Base-by-base conservation (phyloP, 768 basidiomycete species). In the Fibroporia radiculosa region DNA sequence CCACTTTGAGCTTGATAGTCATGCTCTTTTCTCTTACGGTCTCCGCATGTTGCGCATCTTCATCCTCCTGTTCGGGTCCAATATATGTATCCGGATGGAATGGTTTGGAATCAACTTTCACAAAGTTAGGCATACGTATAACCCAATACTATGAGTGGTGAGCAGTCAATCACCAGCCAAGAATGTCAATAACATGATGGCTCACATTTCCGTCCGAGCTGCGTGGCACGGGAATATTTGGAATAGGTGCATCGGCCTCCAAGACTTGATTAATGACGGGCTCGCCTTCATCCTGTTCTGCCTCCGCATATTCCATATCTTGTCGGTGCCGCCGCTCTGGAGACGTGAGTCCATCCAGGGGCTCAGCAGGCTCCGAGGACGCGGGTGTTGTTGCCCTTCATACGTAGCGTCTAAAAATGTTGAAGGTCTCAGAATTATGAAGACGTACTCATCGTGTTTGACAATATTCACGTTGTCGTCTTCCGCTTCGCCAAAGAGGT, bases 51-150 rank as follows among this genome's bases (percentile, higher is more conserved):
- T 73, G 70, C 13, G 67, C 56, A 39, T 82, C 81, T 18, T 82
- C 80, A 25, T 79, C 75, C 31, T 88, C 86, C 25, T 86, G 82
- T 55, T 91, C 89, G 14, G 88, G 81, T 16, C 84, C 86, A 36
- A 82, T 71, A 63, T 92, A 93, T 0, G 82, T 84, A 45, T 91
- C 83, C 11, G 83, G 79, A 58, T 93, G 89, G 58, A 89, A 99
- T 0, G 95, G 90, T 50, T 85, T 84, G 1, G 89, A 76, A 56
- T 93, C 89, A 41, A 96, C 74, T 57, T 84, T 82, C 45, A 99
- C 82, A 59, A 89, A 96, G 59, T 88, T 89, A n/a, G 95, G 96
- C 61, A 96, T 79, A 32, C 89, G 81, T 44, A 95, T 78, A 42
- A 92, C 84, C 93, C 93, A 97, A 53, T 83, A 80, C 90, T 91